phyloP scores from a whole-genome alignment of 2,329 filamentous ascomycete species.

The Aureobasidium uvarum region DNA sequence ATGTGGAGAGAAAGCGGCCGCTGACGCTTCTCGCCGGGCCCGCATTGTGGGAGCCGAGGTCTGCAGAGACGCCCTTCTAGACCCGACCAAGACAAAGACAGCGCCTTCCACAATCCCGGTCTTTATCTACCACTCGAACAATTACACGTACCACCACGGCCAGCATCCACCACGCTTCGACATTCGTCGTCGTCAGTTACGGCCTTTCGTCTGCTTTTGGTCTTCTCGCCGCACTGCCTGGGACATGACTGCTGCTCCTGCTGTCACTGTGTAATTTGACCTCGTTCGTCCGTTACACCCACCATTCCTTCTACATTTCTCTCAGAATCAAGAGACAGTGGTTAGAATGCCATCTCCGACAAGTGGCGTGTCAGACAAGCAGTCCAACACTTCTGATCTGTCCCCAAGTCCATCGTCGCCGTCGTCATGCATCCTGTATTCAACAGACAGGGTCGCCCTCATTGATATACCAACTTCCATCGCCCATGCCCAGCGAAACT shows the following conservation, averaged over 20 bases:
- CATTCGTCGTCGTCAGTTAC: not conserved
- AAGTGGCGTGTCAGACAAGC: not conserved
- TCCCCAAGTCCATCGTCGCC: not conserved
- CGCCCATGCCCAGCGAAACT: slow-evolving; percentile 60
- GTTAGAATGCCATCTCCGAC: not conserved
- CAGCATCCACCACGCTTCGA: not conserved
- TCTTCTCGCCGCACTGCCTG: not conserved
- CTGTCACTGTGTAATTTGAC: not conserved
- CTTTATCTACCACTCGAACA: not conserved
- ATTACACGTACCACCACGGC: not conserved
- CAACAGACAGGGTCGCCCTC: slow-evolving; percentile 52
- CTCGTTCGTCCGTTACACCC: not conserved
- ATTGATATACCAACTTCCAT: slow-evolving; percentile 70
- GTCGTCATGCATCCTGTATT: slow-evolving; percentile 51
- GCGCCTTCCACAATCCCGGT: not conserved
- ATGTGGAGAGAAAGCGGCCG: slow-evolving; percentile 5
- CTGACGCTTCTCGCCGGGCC: slow-evolving; percentile 8
- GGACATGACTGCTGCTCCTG: not conserved
- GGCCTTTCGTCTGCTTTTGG: not conserved
- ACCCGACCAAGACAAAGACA: not conserved
- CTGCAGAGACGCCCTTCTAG: not conserved
- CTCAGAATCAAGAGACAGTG: not conserved
- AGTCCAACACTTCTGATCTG: slow-evolving; percentile 19
- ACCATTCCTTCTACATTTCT: not conserved
- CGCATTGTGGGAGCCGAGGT: slow-evolving; percentile 9